phyloP scores from a whole-genome alignment of 2,329 filamentous ascomycete species.

The Aspergillus pseudoglaucus region DNA sequence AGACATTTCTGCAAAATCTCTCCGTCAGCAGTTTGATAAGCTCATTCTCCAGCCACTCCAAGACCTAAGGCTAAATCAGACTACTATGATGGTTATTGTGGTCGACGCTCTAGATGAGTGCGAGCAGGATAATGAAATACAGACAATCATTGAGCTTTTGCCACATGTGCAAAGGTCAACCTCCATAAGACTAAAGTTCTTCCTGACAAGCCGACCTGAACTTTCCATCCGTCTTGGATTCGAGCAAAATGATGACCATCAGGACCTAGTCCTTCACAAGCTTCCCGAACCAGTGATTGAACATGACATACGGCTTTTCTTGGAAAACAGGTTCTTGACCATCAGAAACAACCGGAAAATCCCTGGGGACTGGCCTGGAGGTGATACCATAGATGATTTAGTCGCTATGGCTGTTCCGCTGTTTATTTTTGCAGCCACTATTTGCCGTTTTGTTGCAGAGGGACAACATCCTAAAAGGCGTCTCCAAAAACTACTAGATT shows the following conservation, averaged over 20 bases:
- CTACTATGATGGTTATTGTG: constrained; percentile 8
- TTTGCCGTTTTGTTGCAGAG: constrained; percentile 1
- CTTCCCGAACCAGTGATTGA: constrained; percentile 13
- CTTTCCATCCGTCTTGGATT: constrained; percentile 16
- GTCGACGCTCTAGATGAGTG: constrained; percentile 24
- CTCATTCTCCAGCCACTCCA: neutral
- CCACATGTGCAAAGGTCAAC: constrained; percentile 3
- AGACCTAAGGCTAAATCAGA: neutral
- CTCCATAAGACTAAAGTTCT: constrained; percentile 12
- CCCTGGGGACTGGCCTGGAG: no score
- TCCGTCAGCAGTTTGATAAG: neutral
- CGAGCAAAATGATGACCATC: constrained; percentile 9
- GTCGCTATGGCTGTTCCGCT: constrained; percentile 2
- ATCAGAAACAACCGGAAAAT: no score
- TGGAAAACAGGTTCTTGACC: constrained; percentile 8
- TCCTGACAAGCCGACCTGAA: constrained; percentile 23
- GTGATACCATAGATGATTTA: neutral
- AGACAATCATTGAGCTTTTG: constrained; percentile 16
- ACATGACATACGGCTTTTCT: constrained; percentile 15
- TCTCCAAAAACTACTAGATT: no score
- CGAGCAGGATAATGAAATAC: constrained; percentile 10
- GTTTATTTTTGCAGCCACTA: constrained; percentile 5
- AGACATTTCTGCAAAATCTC: neutral
- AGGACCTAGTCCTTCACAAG: constrained; percentile 17
- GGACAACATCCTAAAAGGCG: no score